Conservation (phyloP, 2,329 filamentous ascomycete genomes). For the Amesomyces nigricolor region DNA sequence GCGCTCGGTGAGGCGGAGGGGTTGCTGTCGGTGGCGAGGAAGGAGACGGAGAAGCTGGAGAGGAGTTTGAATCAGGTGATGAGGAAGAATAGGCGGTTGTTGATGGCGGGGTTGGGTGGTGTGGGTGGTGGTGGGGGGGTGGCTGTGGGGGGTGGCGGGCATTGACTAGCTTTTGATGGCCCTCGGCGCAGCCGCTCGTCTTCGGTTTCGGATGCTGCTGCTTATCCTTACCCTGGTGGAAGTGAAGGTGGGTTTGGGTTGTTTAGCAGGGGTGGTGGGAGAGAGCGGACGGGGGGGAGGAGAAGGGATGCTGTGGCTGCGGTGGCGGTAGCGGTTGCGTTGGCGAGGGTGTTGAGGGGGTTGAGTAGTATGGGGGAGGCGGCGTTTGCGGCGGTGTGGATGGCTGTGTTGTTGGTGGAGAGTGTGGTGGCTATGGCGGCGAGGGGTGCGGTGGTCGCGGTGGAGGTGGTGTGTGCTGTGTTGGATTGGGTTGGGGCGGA, state of each 20-base stretch:
- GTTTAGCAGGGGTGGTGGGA: neutral
- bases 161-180: constrained; percentile 25
- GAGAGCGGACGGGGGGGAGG: neutral
- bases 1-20: constrained; percentile 59
- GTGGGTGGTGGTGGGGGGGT: neutral
- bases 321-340: constrained; percentile 11
- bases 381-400: constrained; percentile 25
- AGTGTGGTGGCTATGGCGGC: constrained; percentile 22
- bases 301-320: constrained; percentile 10
- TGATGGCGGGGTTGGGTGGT: constrained; percentile 26
- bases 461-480: constrained; percentile 24
- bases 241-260: neutral
- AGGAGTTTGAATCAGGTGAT: constrained; percentile 56
- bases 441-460: constrained; percentile 20
- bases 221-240: neutral
- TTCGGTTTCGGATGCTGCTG: neutral
- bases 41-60: constrained; percentile 58
- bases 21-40: constrained; percentile 46
- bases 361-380: constrained; percentile 19
- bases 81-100: constrained; percentile 52
- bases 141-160: constrained; percentile 16
- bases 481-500: constrained; percentile 28
- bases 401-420: constrained; percentile 25
- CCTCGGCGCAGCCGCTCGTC: neutral
- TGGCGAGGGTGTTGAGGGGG: constrained; percentile 18